Evolutionary conservation across 1,139 yeast species (phyloP), one percentile per base, ranked within the genome.

Genomic region (Saccharomyces uvarum): DNA sequence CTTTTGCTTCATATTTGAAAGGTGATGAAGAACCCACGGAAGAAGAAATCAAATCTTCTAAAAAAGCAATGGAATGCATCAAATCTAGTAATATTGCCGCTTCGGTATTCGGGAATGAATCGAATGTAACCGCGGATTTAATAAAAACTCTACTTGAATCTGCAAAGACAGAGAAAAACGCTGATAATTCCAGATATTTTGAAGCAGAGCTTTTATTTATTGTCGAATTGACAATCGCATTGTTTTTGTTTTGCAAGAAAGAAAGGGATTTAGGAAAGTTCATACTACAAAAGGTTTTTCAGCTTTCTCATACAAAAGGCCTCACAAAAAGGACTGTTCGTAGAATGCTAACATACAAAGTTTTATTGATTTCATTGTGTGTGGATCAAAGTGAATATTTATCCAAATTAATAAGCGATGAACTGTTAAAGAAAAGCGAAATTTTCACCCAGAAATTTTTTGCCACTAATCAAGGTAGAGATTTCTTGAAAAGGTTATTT

Each of bases 11-110:
- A 0, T 91, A 90, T 65, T 78, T 95, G 70, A 88, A 95, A 61
- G 95, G 97, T 14, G 97, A 90, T 62, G 95, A 88, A 8, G 98
- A 93, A 69, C 99, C 99, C 2, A 81, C 95, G 1, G 95, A 87
- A 55, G 96, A 87, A 63, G 98, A 91, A 64, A 84, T 95, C 50
- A 96, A 90, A 59, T 80, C 89, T 1, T 87, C 98, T 0, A 71
- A 86, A 26, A 84, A 90, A 4, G 86, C 97, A 0, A 73, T 86
- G 16, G 48, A 48, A 13, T 51, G 53, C 44, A 42, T 51, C 13
- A 51, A 51, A 9, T 38, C 51, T 5, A 38, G 53, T 47, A 48
- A 48, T 16, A 51, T 51, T 28, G 41, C 53, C 8, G 51, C 53
- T 4, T 46, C 53, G 4, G 41, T 51, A 8, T 51, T 51, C 29